A percentile compares a stretch with the other conserved stretches of the same genome.
Evolutionary conservation across 768 basidiomycete genomes (phyloP).

Genomic region (Pulveroboletus sp.): DNA sequence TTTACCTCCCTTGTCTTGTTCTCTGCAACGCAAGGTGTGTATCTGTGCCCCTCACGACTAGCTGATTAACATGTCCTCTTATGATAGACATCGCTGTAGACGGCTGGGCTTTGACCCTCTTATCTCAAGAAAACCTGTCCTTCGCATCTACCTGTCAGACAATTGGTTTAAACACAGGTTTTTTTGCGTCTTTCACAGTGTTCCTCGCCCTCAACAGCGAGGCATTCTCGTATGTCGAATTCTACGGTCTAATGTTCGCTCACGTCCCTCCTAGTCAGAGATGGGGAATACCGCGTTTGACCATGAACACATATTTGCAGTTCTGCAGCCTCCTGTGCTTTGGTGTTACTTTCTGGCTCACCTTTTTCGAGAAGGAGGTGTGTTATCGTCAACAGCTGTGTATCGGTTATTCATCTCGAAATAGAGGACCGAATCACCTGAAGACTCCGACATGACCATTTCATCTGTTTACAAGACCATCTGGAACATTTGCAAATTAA

Average conservation of each 20-base stretch:
- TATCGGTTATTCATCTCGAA: not conserved
- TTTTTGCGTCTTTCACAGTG: conserved; percentile 93
- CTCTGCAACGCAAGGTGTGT: conserved; percentile 93
- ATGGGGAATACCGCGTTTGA: conserved; percentile 72
- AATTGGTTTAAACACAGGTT: conserved; percentile 93
- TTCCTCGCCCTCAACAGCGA: conserved; percentile 96
- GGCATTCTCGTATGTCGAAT: conserved; percentile 66
- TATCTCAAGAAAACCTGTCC: conserved; percentile 90
- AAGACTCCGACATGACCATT: conserved; percentile 85
- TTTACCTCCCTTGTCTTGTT: conserved; percentile 91
- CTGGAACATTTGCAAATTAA: conserved; percentile 88
- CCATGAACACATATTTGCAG: conserved; percentile 73
- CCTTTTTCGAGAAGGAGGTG: conserved; percentile 87
- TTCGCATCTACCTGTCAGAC: conserved; percentile 99
- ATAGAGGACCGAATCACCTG: conserved; percentile 71
- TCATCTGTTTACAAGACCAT: conserved; percentile 89
- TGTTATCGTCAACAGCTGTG: not conserved
- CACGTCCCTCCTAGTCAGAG: conserved; percentile 43
- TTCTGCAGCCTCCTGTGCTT: conserved; percentile 85
- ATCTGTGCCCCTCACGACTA: not conserved
- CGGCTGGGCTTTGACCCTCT: conserved; percentile 79
- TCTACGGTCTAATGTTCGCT: conserved; percentile 3
- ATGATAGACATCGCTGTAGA: conserved; percentile 91
- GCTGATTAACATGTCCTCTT: conserved; percentile 12
- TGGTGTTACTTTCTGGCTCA: conserved; percentile 81